Percentiles rank a stretch among this genome's conserved stretches.
These are phyloP conservation scores for Mucor mucedo DNA, from an alignment of 371 early-diverging fungal genomes.

Conservation along the genomic window DNA sequence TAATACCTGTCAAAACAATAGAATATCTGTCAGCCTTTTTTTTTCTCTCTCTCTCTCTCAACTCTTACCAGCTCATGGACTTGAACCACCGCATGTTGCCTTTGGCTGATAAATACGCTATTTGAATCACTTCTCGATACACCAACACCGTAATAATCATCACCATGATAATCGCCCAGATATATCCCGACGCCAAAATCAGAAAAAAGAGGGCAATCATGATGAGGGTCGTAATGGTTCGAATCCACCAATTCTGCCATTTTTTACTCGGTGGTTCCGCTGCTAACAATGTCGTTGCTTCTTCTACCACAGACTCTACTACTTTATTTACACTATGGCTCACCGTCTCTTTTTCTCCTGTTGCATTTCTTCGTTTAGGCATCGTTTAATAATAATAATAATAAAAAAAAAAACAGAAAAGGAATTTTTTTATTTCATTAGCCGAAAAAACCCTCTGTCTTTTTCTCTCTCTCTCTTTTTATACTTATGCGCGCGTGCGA, in stretches of 20 bases:
- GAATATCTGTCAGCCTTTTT: no score
- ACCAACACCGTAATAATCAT: conserved; percentile 79
- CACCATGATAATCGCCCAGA: conserved; percentile 83
- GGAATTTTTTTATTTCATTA: no score
- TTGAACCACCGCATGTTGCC: conserved; percentile 91
- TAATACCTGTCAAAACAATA: conserved; percentile 71
- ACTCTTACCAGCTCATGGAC: conserved; percentile 85
- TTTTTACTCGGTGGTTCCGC: conserved; percentile 62
- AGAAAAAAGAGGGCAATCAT: conserved; percentile 88
- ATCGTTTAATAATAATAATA: no score
- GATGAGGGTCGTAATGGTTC: conserved; percentile 84
- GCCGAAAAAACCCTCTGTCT: no score
- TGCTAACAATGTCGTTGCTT: conserved; percentile 39
- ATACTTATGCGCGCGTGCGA: no score
- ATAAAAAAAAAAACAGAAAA: no score
- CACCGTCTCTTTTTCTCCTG: neutral
- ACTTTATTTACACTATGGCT: neutral
- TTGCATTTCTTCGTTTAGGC: conserved; percentile 9
- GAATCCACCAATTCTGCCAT: conserved; percentile 81
- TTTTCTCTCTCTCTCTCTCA: neutral
- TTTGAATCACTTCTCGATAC: conserved; percentile 90
- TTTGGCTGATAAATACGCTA: conserved; percentile 84
- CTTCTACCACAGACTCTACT: conserved; percentile 4
- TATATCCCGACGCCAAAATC: conserved; percentile 81
- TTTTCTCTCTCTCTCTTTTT: no score